phyloP scores from a whole-genome alignment of 176 grass and related monocot species.

The Rhynchospora pubera region DNA sequence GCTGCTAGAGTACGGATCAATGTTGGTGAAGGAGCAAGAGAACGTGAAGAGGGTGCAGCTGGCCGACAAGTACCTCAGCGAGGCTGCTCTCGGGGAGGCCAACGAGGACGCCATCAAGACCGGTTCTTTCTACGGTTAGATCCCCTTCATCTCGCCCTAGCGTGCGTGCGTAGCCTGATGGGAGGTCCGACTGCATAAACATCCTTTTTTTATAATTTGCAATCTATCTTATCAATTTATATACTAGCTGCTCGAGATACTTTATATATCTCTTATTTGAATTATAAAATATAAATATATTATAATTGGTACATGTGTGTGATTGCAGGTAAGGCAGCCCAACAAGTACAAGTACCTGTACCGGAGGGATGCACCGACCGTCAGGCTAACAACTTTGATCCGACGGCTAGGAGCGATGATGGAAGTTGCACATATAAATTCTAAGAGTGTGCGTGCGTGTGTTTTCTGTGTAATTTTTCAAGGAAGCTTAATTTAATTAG shows the following conservation, averaged over 20 bases:
- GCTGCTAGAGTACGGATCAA: slow-evolving; percentile 57
- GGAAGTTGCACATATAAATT: slow-evolving; percentile 69
- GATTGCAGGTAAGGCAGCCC: slow-evolving; percentile 60
- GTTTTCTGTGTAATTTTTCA: neutral
- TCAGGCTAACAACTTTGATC: slow-evolving; percentile 54
- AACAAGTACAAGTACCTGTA: slow-evolving; percentile 54
- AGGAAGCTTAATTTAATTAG: neutral
- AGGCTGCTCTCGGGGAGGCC: slow-evolving; percentile 73
- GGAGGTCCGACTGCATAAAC: slow-evolving; percentile 5
- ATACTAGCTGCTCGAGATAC: too few species aligned
- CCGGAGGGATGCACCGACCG: slow-evolving; percentile 73
- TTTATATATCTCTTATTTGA: neutral
- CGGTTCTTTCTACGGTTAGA: slow-evolving; percentile 53
- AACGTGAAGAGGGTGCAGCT: slow-evolving; percentile 84
- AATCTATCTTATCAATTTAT: too few species aligned
- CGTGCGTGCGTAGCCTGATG: neutral
- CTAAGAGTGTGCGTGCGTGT: slow-evolving; percentile 20
- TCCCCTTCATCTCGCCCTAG: slow-evolving; percentile 7
- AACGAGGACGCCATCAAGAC: slow-evolving; percentile 60
- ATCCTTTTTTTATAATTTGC: too few species aligned
- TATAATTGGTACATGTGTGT: neutral
- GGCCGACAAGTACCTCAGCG: slow-evolving; percentile 71
- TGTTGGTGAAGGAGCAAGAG: slow-evolving; percentile 78
- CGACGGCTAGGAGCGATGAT: slow-evolving; percentile 71
- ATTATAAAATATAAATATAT: too few species aligned